Evolutionary conservation across 495 filamentous ascomycete genomes (phyloP).

Genomic region (Cairneyella variabilis): DNA sequence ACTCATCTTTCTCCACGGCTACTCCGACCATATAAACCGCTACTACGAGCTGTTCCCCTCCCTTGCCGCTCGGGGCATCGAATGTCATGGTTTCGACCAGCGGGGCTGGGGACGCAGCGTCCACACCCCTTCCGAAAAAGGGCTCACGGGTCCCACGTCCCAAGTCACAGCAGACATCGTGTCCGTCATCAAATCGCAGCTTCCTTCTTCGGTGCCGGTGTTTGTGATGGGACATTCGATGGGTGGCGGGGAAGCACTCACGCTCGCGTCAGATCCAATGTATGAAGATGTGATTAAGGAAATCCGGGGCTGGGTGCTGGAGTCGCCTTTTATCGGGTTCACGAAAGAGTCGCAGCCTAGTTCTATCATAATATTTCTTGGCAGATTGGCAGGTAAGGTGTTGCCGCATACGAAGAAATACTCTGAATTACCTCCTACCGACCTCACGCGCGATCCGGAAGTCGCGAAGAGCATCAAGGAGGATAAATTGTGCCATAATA

Average conservation of each 20-base stretch:
- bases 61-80: slow-evolving; percentile 68
- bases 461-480: slow-evolving; percentile 50
- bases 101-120: slow-evolving; percentile 60
- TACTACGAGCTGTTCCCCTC: slow-evolving; percentile 65
- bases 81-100: slow-evolving; percentile 74
- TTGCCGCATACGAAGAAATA: slow-evolving; percentile 58
- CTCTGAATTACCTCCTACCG: slow-evolving; percentile 50
- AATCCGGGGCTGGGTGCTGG: slow-evolving; percentile 62
- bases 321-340: slow-evolving; percentile 69
- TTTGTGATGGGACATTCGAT: slow-evolving; percentile 89
- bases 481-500: slow-evolving; percentile 71
- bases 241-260: slow-evolving; percentile 72
- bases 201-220: slow-evolving; percentile 48
- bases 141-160: slow-evolving; percentile 65
- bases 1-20: slow-evolving; percentile 79
- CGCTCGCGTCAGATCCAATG: slow-evolving; percentile 35
- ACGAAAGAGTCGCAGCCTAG: slow-evolving; percentile 56
- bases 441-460: slow-evolving; percentile 59
- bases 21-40: slow-evolving; percentile 77
- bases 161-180: slow-evolving; percentile 74
- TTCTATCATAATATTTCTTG: slow-evolving; percentile 51
- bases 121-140: slow-evolving; percentile 45
- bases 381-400: slow-evolving; percentile 59
- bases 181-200: slow-evolving; percentile 53
- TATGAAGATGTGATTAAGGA: slow-evolving; percentile 41